Evolutionary conservation across 768 basidiomycete species (phyloP).

Genomic region (Pisolithus tinctorius): DNA sequence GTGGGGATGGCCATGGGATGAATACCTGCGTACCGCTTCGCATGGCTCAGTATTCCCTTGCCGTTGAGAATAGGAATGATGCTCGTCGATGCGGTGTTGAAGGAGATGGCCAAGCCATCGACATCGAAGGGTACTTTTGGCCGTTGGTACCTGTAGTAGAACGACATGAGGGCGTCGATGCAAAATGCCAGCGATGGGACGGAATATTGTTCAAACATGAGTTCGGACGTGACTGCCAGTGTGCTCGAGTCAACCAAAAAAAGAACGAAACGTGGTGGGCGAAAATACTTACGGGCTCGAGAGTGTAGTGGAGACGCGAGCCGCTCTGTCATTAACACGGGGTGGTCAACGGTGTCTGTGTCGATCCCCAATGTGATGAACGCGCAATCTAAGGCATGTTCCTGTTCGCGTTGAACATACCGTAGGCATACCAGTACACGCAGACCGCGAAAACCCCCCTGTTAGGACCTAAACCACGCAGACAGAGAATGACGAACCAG

Average conservation of each 20-base stretch:
- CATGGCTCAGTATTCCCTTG: constrained; percentile 74
- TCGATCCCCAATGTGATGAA: constrained; percentile 85
- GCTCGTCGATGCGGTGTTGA: constrained; percentile 88
- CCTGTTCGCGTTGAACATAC: constrained; percentile 42
- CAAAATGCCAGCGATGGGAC: constrained; percentile 85
- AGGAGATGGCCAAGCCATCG: constrained; percentile 84
- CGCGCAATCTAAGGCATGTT: constrained; percentile 89
- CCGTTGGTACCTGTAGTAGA: constrained; percentile 66
- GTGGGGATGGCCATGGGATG: neutral
- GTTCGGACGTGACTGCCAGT: constrained; percentile 79
- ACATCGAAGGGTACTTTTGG: constrained; percentile 34
- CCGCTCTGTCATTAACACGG: constrained; percentile 90
- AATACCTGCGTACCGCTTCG: constrained; percentile 61
- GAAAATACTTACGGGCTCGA: constrained; percentile 57
- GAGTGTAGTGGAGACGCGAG: constrained; percentile 86
- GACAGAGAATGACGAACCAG: constrained; percentile 53
- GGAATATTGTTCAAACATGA: constrained; percentile 90
- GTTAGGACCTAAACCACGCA: neutral
- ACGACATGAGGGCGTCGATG: constrained; percentile 88
- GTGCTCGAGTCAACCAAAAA: neutral
- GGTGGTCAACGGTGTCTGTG: constrained; percentile 69
- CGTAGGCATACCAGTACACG: neutral
- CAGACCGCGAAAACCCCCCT: neutral
- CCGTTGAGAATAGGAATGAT: constrained; percentile 84
- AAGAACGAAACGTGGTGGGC: neutral